Conservation (phyloP, 805 yeast species). For the Yarrowia sp. region DNA sequence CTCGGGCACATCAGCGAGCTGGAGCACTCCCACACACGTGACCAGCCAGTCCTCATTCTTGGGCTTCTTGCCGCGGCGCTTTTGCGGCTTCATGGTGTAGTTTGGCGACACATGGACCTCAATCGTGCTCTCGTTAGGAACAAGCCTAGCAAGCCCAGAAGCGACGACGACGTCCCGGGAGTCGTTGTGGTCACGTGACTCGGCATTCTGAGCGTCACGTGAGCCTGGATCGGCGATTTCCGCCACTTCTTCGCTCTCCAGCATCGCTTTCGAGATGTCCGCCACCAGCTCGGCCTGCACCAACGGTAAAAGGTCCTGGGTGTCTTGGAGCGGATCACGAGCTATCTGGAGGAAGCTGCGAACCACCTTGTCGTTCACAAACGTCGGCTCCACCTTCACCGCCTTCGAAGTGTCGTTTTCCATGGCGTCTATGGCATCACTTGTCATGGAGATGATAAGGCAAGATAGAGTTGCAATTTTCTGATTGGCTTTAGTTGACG, state of each 20-base stretch:
- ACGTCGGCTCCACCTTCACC: neutral
- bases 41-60: constrained; percentile 2
- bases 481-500: neutral
- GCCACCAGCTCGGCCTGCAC: neutral
- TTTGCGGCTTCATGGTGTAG: neutral
- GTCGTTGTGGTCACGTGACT: neutral
- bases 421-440: neutral
- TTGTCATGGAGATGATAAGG: constrained; percentile 16
- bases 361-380: constrained; percentile 2
- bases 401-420: neutral
- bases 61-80: neutral
- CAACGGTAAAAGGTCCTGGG: neutral
- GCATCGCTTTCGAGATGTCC: neutral
- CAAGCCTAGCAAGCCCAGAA: neutral
- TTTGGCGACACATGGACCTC: neutral
- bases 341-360: neutral
- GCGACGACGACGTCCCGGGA: neutral
- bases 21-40: neutral
- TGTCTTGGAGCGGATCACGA: neutral
- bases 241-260: neutral
- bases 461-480: neutral
- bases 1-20: neutral
- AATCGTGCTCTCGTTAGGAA: neutral
- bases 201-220: neutral
- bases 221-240: neutral